phyloP scores from a whole-genome alignment of 2,329 filamentous ascomycete genomes.

The Elsinoe australis region DNA sequence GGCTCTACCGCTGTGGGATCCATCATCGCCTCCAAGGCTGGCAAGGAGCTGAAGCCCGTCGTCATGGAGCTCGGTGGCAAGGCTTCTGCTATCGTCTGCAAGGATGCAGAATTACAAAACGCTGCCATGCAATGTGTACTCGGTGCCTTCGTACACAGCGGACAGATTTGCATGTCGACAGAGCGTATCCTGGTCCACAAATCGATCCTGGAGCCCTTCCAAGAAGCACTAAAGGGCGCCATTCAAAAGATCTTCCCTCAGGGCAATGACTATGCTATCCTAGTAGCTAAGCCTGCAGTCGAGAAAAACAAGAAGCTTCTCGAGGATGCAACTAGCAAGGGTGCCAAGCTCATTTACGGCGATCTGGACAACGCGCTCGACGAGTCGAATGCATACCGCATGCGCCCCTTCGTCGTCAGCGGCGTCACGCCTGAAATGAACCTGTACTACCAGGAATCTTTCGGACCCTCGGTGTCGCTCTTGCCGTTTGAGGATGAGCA shows the following conservation, averaged over 20 bases:
- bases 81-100: slow-evolving; percentile 36
- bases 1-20: slow-evolving; percentile 26
- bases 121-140: slow-evolving; percentile 21
- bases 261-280: slow-evolving; percentile 32
- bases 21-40: slow-evolving; percentile 27
- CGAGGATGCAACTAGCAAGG: slow-evolving; percentile 49
- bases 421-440: slow-evolving; percentile 61
- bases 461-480: slow-evolving; percentile 18
- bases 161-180: slow-evolving; percentile 63
- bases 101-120: slow-evolving; percentile 35
- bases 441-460: slow-evolving; percentile 62
- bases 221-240: slow-evolving; percentile 39
- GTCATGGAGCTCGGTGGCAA: slow-evolving; percentile 42
- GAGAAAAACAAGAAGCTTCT: slow-evolving; percentile 48
- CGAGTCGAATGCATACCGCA: slow-evolving; percentile 22
- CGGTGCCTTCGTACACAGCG: slow-evolving; percentile 17
- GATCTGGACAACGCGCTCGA: slow-evolving; percentile 22
- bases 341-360: slow-evolving; percentile 35
- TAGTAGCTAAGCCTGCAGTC: slow-evolving; percentile 38
- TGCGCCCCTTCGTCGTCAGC: slow-evolving; percentile 59
- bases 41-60: slow-evolving; percentile 36
- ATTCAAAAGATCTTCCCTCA: slow-evolving; percentile 39
- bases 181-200: slow-evolving; percentile 61
- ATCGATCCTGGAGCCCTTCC: slow-evolving; percentile 47
- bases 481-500: slow-evolving; percentile 20